A percentile compares a stretch with the other conserved stretches of the same genome.
phyloP scores from a whole-genome alignment of 768 basidiomycete genomes.

The Sporobolomyces phaffii region DNA sequence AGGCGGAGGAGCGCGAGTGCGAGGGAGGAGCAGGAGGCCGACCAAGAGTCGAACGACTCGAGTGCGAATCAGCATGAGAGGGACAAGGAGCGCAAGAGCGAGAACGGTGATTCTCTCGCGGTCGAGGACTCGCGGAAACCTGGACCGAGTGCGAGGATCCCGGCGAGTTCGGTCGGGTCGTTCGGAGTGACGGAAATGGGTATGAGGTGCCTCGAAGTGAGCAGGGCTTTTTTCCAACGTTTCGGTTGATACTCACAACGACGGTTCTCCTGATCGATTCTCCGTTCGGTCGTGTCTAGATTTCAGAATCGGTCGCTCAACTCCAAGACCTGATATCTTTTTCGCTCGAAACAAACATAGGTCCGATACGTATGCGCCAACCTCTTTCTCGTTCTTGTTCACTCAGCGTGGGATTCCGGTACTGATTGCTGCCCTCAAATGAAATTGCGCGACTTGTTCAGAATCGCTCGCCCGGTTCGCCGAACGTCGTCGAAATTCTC shows the following conservation, averaged over 20 bases:
- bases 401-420: not conserved
- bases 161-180: slow-evolving; percentile 23
- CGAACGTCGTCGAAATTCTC: slow-evolving; percentile 1
- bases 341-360: slow-evolving; percentile 25
- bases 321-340: slow-evolving; percentile 36
- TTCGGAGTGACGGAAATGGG: slow-evolving; percentile 39
- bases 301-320: slow-evolving; percentile 38
- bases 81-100: not conserved
- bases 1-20: slow-evolving; percentile 19
- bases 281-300: too few relatives aligned
- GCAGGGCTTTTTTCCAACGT: not conserved
- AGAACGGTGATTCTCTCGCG: not conserved
- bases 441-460: not conserved
- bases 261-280: not conserved
- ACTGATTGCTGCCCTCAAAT: not conserved
- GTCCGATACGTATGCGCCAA: slow-evolving; percentile 21
- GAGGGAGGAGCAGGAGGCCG: not conserved
- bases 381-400: not conserved
- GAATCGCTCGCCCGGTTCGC: slow-evolving; percentile 30
- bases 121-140: too few relatives aligned
- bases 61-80: not conserved
- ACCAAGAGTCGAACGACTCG: not conserved
- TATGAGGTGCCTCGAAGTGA: slow-evolving; percentile 38
- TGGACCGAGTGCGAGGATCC: not conserved
- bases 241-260: not conserved